phyloP scores from a whole-genome alignment of 1,284 basidiomycete genomes.

The Pholiota adiposa region DNA sequence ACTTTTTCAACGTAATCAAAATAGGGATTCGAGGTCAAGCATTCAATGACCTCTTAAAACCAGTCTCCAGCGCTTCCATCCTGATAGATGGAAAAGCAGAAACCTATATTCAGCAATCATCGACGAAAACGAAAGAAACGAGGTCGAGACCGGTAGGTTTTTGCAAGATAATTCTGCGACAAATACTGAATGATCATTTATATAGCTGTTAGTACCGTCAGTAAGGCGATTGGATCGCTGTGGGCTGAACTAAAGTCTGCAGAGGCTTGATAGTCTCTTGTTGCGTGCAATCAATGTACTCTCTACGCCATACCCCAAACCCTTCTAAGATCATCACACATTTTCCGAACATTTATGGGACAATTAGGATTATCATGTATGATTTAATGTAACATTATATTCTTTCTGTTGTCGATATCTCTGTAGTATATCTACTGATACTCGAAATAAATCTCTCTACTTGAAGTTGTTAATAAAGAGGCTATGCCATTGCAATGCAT shows the following conservation, averaged over 20 bases:
- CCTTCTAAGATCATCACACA: background rate
- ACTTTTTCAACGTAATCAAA: slow-evolving; percentile 63
- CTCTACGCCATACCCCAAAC: background rate
- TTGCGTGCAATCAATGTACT: no score
- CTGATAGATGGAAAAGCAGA: slow-evolving; percentile 66
- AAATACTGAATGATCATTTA: background rate
- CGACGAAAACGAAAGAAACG: slow-evolving; percentile 55
- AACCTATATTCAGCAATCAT: slow-evolving; percentile 53
- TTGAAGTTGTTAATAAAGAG: no score
- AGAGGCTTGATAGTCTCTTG: background rate
- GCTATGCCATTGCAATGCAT: no score
- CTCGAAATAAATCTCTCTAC: background rate
- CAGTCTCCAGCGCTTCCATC: slow-evolving; percentile 71
- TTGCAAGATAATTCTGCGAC: background rate
- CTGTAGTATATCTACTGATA: background rate
- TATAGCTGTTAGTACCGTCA: slow-evolving; percentile 18
- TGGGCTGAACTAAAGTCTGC: slow-evolving; percentile 18
- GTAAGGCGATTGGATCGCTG: slow-evolving; percentile 22
- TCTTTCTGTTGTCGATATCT: background rate
- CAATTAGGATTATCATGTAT: background rate
- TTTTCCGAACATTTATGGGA: background rate
- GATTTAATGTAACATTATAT: background rate
- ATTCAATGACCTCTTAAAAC: slow-evolving; percentile 67
- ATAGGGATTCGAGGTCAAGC: slow-evolving; percentile 58
- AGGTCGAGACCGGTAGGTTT: slow-evolving; percentile 59